A percentile compares a stretch with the other conserved stretches of the same genome.
Evolutionary conservation across 176 grass and related monocot genomes (phyloP).

Genomic region (Dendrocalamus sinicus): DNA sequence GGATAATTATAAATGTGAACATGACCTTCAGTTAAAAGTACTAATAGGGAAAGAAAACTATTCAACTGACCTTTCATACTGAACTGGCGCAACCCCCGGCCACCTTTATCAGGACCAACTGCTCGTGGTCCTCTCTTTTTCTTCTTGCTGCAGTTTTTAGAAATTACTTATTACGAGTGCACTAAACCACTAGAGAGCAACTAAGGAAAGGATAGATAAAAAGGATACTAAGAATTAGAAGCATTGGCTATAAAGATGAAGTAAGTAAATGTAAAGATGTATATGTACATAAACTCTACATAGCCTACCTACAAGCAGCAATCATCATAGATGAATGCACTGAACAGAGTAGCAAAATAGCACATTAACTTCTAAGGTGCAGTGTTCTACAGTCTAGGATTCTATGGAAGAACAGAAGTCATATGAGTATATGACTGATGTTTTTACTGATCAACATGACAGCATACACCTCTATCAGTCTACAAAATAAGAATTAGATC

Average conservation of each 20-base stretch:
- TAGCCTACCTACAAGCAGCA: neutral
- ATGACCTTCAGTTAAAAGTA: slow-evolving; percentile 21
- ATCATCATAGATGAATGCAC: neutral
- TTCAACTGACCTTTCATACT: slow-evolving; percentile 83
- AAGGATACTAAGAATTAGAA: slow-evolving; percentile 26
- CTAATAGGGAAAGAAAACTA: neutral
- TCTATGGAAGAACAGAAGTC: neutral
- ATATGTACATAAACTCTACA: neutral
- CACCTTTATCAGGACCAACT: slow-evolving; percentile 86
- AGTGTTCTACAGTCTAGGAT: neutral
- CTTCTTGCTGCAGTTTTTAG: slow-evolving; percentile 73
- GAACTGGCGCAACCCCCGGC: slow-evolving; percentile 86
- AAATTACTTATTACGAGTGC: slow-evolving; percentile 26
- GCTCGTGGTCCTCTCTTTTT: slow-evolving; percentile 79
- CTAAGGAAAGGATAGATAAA: slow-evolving; percentile 9
- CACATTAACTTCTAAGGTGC: slow-evolving; percentile 6
- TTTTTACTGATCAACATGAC: slow-evolving; percentile 17
- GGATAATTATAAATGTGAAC: neutral
- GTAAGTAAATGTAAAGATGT: neutral
- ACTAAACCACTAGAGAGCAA: slow-evolving; percentile 10
- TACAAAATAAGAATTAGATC: neutral
- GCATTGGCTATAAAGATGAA: neutral
- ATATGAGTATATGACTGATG: neutral
- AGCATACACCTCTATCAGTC: neutral
- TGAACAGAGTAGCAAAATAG: neutral